These are phyloP conservation scores for Colletotrichum lindemuthianum DNA, from an alignment of 2,329 filamentous ascomycete genomes.

Conservation along the genomic window DNA sequence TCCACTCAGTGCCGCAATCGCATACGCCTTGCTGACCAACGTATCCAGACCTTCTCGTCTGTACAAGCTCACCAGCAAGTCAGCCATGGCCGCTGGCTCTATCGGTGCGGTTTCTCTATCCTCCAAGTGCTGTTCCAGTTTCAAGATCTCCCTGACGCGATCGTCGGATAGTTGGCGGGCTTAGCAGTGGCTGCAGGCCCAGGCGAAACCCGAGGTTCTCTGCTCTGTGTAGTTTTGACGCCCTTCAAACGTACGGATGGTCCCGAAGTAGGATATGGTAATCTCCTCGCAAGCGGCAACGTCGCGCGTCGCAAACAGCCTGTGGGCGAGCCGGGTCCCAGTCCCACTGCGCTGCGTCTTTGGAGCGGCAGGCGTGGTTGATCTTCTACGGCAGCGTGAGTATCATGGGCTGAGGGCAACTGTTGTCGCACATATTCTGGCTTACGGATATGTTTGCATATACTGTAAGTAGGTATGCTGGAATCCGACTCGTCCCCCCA, in stretches of 20 bases:
- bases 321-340: background rate
- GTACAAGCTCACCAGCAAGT: background rate
- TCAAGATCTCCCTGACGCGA: background rate
- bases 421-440: background rate
- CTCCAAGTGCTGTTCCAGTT: background rate
- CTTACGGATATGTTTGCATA: slow-evolving; percentile 8
- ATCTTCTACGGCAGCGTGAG: background rate
- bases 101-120: background rate
- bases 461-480: background rate
- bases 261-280: slow-evolving; percentile 1
- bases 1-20: background rate
- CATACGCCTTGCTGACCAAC: background rate
- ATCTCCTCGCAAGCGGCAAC: slow-evolving; percentile 7
- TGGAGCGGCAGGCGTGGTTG: background rate
- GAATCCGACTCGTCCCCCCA: background rate
- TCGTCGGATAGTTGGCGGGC: background rate
- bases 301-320: background rate
- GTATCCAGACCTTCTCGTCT: background rate
- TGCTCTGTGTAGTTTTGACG: background rate
- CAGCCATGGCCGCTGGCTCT: slow-evolving; percentile 4
- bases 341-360: background rate
- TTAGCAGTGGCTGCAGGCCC: slow-evolving; percentile 1
- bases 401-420: background rate
- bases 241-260: background rate
- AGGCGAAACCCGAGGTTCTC: background rate